Evolutionary conservation across 2,329 filamentous ascomycete species (phyloP).

Genomic region (Colletotrichum lindemuthianum): DNA sequence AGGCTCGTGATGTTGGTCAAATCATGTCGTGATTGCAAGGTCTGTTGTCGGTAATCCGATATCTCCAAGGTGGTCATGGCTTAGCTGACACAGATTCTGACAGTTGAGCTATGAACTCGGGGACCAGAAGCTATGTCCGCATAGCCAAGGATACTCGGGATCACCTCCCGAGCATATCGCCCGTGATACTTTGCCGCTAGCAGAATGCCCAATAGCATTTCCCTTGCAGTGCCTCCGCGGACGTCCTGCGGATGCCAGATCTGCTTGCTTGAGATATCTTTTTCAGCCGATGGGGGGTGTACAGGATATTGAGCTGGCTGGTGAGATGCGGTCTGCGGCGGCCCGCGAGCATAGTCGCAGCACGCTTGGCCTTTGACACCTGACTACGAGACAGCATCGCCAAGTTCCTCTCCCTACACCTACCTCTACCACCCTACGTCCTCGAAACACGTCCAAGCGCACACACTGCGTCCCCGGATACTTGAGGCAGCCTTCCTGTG

Average conservation of each 20-base stretch:
- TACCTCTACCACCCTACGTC: background rate
- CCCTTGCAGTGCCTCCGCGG: conserved; percentile 1
- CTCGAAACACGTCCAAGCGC: conserved; percentile 4
- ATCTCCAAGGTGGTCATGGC: background rate
- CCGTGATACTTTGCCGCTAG: background rate
- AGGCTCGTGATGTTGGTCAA: background rate
- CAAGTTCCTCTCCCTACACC: background rate
- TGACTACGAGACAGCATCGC: background rate
- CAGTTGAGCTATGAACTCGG: background rate
- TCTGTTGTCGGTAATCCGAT: conserved; percentile 1
- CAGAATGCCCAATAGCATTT: too few species aligned
- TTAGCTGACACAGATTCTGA: background rate
- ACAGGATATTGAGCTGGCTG: conserved; percentile 4
- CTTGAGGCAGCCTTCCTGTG: background rate
- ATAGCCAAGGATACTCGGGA: background rate
- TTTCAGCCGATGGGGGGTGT: background rate
- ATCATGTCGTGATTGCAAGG: background rate
- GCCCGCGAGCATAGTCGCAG: background rate
- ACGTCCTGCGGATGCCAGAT: background rate
- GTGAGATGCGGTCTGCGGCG: background rate
- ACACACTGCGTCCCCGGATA: conserved; percentile 14
- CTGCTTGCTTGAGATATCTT: too few species aligned
- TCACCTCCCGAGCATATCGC: background rate
- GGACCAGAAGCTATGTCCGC: background rate
- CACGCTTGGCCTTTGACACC: background rate